Base-by-base conservation (phyloP, 2,329 filamentous ascomycete genomes). In the Hawksworthiomyces lignivorus region DNA sequence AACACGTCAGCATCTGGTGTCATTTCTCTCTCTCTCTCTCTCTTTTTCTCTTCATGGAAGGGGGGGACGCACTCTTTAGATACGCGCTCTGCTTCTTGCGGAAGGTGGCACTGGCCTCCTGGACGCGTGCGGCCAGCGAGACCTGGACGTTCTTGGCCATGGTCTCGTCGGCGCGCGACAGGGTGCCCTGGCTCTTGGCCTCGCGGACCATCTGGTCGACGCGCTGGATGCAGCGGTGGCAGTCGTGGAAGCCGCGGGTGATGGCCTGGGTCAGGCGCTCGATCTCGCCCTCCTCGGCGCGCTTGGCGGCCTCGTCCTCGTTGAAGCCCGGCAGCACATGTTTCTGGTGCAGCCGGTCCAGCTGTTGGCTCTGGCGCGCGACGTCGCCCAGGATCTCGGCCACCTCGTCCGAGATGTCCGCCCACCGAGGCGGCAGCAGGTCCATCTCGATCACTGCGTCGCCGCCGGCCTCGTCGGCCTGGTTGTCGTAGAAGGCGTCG, bases 401-500 rank as follows among this genome's bases (percentile, higher is more conserved):
- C 47, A 98, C 87, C 59, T 97, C 88, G 59, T 97, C 92, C 56
- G 89, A 89, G 45, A 95, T 74, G 58, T 98, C 92, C 45, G 90
- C 84, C 92, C 92, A 98, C 47, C 92, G 82, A 40, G 92, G 92
- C 19, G 92, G 92, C 15, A 98, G 73, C 29, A 95, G 69, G 63
- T 97, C 90, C 92, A 98, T 97, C 69, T 98, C 92, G 56, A 98
- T 97, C 44, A 98, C 80, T 17, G 87, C 85, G 63, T 97, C 90
- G 58, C 88, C 88, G 58, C 87, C 87, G 26, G 22, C 11, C 18
- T 17, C 4, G 2, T 95, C 87, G 61, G 94, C 85, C 38, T 70
- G 84, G 59, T 89, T 82, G 47, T 77, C 79, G 59, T 84, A 88
- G 22, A 47, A 49, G 53, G 82, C 82, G 55, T 76, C 80, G 42